Conservation (phyloP, 352 stramenopile species). For the Phytophthora foliorum region DNA sequence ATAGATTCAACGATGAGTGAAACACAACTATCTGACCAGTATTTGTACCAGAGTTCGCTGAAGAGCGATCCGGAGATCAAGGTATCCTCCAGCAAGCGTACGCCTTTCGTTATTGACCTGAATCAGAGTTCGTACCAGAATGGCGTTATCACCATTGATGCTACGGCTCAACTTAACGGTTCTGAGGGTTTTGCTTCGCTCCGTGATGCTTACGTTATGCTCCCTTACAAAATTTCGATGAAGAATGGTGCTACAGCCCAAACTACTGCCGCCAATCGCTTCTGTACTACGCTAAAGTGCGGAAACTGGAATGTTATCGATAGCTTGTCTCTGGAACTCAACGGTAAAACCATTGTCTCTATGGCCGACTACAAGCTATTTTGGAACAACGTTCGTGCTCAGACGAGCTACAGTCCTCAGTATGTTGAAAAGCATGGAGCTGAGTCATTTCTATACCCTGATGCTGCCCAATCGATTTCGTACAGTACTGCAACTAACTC, state of each 20-base stretch:
- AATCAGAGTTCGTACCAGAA: slow-evolving; percentile 18
- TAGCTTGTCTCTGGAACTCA: slow-evolving; percentile 12
- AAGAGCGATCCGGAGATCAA: slow-evolving; percentile 3
- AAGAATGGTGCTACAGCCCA: slow-evolving; percentile 8
- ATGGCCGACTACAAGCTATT: slow-evolving; percentile 22
- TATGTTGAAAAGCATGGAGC: slow-evolving; percentile 26
- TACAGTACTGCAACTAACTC: background rate
- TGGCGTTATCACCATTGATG: slow-evolving; percentile 21
- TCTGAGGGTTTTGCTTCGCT: slow-evolving; percentile 11
- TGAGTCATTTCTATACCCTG: slow-evolving; percentile 11
- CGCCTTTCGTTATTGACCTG: slow-evolving; percentile 9
- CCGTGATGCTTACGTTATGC: slow-evolving; percentile 11
- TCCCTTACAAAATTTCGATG: slow-evolving; percentile 14
- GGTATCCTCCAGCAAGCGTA: background rate
- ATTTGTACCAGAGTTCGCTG: slow-evolving; percentile 18
- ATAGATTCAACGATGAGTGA: slow-evolving; percentile 19
- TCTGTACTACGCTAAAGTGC: slow-evolving; percentile 1
- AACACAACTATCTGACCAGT: slow-evolving; percentile 24
- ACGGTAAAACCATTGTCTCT: slow-evolving; percentile 8
- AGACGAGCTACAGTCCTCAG: slow-evolving; percentile 1
- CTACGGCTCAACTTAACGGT: slow-evolving; percentile 16
- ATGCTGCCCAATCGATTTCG: background rate
- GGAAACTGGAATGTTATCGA: slow-evolving; percentile 25
- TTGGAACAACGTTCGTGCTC: slow-evolving; percentile 19
- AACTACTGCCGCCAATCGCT: background rate